Percentiles rank a stretch among this genome's conserved stretches.
Conservation (phyloP, 2,329 filamentous ascomycete species). For the Clonostachys solani region DNA sequence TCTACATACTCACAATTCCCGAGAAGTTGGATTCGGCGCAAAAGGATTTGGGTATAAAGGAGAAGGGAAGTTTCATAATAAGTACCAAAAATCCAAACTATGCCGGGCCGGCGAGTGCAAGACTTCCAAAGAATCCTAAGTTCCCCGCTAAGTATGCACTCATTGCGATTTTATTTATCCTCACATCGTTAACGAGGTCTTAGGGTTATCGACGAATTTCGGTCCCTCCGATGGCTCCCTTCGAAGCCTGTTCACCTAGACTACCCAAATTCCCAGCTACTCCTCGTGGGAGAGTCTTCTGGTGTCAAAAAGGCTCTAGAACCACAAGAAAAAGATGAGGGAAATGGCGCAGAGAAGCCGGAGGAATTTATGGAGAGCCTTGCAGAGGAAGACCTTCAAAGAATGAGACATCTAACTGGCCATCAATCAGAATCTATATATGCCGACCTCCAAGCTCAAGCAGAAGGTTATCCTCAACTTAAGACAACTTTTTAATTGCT, state of each 20-base stretch:
- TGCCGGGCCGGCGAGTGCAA: constrained; percentile 58
- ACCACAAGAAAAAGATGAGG: constrained; percentile 47
- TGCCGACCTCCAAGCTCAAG: constrained; percentile 35
- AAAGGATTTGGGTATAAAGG: constrained; percentile 65
- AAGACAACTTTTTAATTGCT: constrained; percentile 7
- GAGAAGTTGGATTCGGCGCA: constrained; percentile 67
- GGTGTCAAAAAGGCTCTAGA: constrained; percentile 53
- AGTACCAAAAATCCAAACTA: constrained; percentile 77
- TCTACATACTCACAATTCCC: constrained; percentile 75
- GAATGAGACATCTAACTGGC: constrained; percentile 49
- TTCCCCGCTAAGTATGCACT: constrained; percentile 63
- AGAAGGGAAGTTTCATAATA: constrained; percentile 72
- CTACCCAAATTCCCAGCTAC: constrained; percentile 69
- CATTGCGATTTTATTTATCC: background rate
- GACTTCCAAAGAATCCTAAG: constrained; percentile 59
- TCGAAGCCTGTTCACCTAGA: constrained; percentile 70
- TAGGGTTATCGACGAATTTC: constrained; percentile 69
- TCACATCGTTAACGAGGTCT: constrained; percentile 1
- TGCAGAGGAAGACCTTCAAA: constrained; percentile 68
- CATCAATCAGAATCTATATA: constrained; percentile 42
- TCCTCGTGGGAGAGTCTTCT: constrained; percentile 70
- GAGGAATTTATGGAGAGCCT: constrained; percentile 70
- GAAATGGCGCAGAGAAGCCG: constrained; percentile 58
- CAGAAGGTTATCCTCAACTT: constrained; percentile 61
- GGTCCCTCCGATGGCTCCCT: constrained; percentile 68